Conservation (phyloP, 371 early-diverging fungal species). For the Sporodiniella umbellata region DNA sequence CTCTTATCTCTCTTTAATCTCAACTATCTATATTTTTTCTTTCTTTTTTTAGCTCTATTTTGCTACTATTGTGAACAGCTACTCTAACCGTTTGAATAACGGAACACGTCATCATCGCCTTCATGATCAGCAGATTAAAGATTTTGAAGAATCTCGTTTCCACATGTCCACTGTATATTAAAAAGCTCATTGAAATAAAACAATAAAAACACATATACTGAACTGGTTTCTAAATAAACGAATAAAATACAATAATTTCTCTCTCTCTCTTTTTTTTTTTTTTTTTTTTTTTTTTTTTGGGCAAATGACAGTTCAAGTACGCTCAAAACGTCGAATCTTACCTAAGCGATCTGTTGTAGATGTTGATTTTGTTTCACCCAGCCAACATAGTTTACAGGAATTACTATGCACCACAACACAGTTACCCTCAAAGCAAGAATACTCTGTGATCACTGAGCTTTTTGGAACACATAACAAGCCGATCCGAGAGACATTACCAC, state of each 20-base stretch:
- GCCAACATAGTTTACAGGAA: background rate
- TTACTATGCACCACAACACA: background rate
- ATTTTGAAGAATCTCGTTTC: constrained; percentile 48
- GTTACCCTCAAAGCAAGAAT: background rate
- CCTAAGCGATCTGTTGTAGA: background rate
- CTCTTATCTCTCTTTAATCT: background rate
- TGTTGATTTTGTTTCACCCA: background rate
- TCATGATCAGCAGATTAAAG: constrained; percentile 52
- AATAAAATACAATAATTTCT: too few relatives aligned
- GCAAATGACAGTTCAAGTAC: background rate
- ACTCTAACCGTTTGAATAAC: constrained; percentile 41
- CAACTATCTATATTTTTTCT: background rate
- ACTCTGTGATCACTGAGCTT: background rate
- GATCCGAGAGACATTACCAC: background rate
- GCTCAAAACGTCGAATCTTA: background rate
- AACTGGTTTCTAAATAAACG: background rate
- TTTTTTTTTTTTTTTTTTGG: background rate
- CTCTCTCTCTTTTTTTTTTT: constrained; percentile 1
- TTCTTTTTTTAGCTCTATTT: constrained; percentile 37
- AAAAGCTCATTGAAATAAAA: background rate
- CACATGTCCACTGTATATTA: constrained; percentile 52
- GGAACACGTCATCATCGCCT: constrained; percentile 50
- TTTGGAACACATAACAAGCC: background rate
- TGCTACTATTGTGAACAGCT: constrained; percentile 43
- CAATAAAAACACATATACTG: too few relatives aligned